Evolutionary conservation across 352 stramenopile genomes (phyloP).

Genomic region (Globisporangium middletonii): DNA sequence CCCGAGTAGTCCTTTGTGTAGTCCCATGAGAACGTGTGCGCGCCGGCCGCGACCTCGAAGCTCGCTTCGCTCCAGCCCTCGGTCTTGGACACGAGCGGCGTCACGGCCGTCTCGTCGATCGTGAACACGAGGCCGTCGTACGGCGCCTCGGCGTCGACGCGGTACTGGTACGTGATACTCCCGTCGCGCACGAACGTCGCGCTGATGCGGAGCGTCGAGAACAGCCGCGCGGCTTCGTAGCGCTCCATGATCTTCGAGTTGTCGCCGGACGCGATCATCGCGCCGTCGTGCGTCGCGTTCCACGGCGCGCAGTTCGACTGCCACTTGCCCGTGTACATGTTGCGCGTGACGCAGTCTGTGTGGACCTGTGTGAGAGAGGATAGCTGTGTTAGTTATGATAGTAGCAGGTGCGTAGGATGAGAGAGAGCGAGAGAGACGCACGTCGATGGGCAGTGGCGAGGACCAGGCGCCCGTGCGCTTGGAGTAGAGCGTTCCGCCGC

Average conservation of each 20-base stretch:
- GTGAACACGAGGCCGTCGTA: conserved; percentile 78
- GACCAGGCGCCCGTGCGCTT: conserved; percentile 64
- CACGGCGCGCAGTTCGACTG: conserved; percentile 71
- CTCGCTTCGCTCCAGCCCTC: conserved; percentile 66
- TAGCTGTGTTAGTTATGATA: not conserved
- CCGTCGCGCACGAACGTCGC: conserved; percentile 72
- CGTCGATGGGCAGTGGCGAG: conserved; percentile 44
- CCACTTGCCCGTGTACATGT: conserved; percentile 74
- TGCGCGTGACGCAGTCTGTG: conserved; percentile 68
- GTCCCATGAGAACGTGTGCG: conserved; percentile 73
- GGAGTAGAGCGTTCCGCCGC: conserved; percentile 67
- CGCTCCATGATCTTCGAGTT: conserved; percentile 65
- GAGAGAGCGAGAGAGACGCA: conserved; percentile 13
- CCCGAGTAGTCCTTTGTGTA: conserved; percentile 77
- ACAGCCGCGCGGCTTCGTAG: conserved; percentile 60
- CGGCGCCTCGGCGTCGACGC: conserved; percentile 60
- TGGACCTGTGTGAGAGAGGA: conserved; percentile 24
- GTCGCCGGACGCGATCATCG: conserved; percentile 59
- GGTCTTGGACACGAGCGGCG: conserved; percentile 49
- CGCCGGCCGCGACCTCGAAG: conserved; percentile 43
- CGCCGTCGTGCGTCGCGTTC: conserved; percentile 43
- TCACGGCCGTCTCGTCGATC: conserved; percentile 54
- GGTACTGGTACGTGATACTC: conserved; percentile 72
- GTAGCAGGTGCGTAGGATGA: not conserved
- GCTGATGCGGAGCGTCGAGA: conserved; percentile 66